Conservation (phyloP, 169 alveolate species). For the Eimeria acervulina region DNA sequence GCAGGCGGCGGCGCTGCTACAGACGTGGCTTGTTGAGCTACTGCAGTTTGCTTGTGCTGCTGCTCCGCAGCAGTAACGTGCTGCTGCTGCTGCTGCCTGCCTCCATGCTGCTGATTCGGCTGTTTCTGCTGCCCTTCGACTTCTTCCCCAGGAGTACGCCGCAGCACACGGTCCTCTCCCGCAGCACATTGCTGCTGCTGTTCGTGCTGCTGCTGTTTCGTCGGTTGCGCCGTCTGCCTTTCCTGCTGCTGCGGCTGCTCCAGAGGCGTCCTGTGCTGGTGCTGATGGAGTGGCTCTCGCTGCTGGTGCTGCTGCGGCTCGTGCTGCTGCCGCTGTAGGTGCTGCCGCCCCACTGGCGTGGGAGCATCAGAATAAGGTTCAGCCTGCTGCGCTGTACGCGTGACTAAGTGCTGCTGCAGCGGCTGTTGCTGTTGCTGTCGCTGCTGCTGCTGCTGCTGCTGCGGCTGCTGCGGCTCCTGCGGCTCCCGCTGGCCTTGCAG, state of each 20-base stretch:
- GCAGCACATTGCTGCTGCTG: not conserved
- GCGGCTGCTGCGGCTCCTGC: slow-evolving; percentile 14
- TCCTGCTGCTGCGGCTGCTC: slow-evolving; percentile 10
- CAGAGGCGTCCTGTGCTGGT: no score
- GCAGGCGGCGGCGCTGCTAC: not conserved
- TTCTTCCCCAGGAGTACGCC: not conserved
- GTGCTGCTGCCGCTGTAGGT: not conserved
- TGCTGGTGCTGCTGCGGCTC: no score
- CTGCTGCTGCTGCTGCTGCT: slow-evolving; percentile 10
- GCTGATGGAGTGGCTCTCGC: no score
- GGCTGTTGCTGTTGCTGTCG: no score
- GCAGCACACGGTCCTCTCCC: not conserved
- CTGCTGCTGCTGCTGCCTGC: not conserved
- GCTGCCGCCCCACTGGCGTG: not conserved
- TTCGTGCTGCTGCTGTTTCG: slow-evolving; percentile 14
- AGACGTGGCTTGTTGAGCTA: not conserved
- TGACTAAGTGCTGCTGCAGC: not conserved
- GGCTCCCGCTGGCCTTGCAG: slow-evolving; percentile 26
- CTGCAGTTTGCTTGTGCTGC: slow-evolving; percentile 1
- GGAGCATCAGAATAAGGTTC: not conserved
- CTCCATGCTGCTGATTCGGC: not conserved
- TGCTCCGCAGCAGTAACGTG: not conserved
- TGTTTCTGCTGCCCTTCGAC: not conserved
- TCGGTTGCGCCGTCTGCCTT: not conserved
- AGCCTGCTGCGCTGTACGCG: not conserved